Evolutionary conservation across 805 yeast species (phyloP).

Genomic region (Lipomyces chichibuensis): DNA sequence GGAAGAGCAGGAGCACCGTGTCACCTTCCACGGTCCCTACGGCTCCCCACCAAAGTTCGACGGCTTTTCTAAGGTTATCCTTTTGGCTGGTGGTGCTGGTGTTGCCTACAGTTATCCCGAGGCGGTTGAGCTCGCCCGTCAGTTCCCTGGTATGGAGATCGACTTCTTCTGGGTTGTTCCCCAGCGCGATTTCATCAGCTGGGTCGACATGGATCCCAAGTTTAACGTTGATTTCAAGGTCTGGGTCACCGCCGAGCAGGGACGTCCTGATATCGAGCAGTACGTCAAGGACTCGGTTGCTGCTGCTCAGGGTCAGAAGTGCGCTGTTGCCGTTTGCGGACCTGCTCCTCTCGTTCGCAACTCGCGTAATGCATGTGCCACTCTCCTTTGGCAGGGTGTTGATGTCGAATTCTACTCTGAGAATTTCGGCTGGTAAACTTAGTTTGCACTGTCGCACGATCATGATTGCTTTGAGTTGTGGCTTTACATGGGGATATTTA

Average conservation of each 20-base stretch:
- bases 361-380: slow-evolving; percentile 39
- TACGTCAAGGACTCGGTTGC: slow-evolving; percentile 34
- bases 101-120: slow-evolving; percentile 43
- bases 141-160: slow-evolving; percentile 30
- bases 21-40: slow-evolving; percentile 37
- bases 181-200: slow-evolving; percentile 36
- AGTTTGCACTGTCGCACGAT: neutral
- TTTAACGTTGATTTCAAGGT: slow-evolving; percentile 37
- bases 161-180: slow-evolving; percentile 43
- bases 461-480: neutral
- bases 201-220: slow-evolving; percentile 39
- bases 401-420: slow-evolving; percentile 40
- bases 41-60: slow-evolving; percentile 36
- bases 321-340: slow-evolving; percentile 42
- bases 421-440: slow-evolving; percentile 42
- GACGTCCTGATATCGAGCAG: slow-evolving; percentile 40
- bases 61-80: slow-evolving; percentile 36
- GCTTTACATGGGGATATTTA: neutral
- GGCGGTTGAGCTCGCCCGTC: slow-evolving; percentile 32
- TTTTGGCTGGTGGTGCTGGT: slow-evolving; percentile 45
- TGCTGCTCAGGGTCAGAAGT: slow-evolving; percentile 30
- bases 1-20: slow-evolving; percentile 33
- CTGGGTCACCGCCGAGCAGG: slow-evolving; percentile 42
- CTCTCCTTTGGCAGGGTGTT: slow-evolving; percentile 37
- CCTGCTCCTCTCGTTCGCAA: slow-evolving; percentile 40